These are phyloP conservation scores for Amanita inopinata DNA, from an alignment of 768 basidiomycete species.

Conservation along the genomic window DNA sequence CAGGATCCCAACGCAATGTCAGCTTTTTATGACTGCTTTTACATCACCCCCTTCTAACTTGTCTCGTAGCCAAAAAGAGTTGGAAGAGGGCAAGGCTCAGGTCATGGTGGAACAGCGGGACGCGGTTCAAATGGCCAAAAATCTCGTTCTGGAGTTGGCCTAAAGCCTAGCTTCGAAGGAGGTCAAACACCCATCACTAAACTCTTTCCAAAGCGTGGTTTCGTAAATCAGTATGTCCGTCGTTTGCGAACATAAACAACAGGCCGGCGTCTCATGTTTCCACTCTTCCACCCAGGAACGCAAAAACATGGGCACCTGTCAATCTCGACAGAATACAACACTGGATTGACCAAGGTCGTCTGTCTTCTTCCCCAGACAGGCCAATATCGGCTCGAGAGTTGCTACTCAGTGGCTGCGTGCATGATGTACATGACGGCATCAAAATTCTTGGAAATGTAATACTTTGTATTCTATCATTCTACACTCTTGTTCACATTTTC, in stretches of 20 bases:
- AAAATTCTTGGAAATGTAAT: conserved; percentile 79
- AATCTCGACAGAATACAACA: conserved; percentile 83
- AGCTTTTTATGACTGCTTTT: background rate
- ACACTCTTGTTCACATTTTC: conserved; percentile 5
- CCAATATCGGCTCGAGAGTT: conserved; percentile 87
- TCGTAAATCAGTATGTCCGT: conserved; percentile 75
- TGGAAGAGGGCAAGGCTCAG: conserved; percentile 88
- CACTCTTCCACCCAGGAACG: conserved; percentile 38
- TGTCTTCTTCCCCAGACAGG: conserved; percentile 65
- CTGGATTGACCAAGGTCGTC: conserved; percentile 82
- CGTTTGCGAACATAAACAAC: background rate
- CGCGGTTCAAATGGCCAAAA: conserved; percentile 96
- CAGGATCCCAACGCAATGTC: conserved; percentile 61
- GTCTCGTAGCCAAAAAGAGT: conserved; percentile 77
- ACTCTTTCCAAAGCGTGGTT: conserved; percentile 88
- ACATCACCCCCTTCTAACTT: conserved; percentile 1
- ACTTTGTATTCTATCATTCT: conserved; percentile 17
- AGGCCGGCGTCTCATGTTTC: background rate
- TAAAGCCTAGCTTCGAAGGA: conserved; percentile 84
- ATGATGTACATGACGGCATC: conserved; percentile 82
- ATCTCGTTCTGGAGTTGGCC: conserved; percentile 81
- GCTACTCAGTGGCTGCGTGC: conserved; percentile 79
- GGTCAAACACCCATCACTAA: conserved; percentile 93
- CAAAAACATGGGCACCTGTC: conserved; percentile 69
- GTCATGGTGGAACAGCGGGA: conserved; percentile 86